A percentile compares a stretch with the other conserved stretches of the same genome.
These are phyloP conservation scores for Cymbopogon flexuosus DNA, from an alignment of 202 grass and related monocot species.

Conservation along the genomic window DNA sequence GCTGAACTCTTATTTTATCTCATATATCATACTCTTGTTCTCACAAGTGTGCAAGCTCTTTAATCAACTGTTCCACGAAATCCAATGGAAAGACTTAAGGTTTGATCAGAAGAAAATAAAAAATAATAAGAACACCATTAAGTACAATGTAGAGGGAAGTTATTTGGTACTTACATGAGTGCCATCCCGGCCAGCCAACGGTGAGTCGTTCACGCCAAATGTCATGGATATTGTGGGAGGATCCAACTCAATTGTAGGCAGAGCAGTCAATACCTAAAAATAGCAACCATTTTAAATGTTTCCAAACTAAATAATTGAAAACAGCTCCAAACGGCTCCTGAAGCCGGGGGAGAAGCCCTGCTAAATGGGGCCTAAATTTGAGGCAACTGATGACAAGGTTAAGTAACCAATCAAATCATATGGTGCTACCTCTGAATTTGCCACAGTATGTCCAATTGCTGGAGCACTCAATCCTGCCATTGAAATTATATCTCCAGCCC, in stretches of 20 bases:
- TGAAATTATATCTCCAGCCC: conserved; percentile 94
- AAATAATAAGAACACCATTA: conserved; percentile 18
- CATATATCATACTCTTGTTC: neutral
- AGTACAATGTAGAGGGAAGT: neutral
- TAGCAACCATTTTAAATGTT: conserved; percentile 27
- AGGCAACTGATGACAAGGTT: too few species aligned
- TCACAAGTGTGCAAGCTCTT: neutral
- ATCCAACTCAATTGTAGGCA: conserved; percentile 88
- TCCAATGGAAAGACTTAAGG: neutral
- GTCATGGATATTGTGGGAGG: conserved; percentile 99
- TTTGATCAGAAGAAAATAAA: conserved; percentile 7
- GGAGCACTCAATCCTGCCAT: conserved; percentile 89
- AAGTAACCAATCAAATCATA: conserved; percentile 25
- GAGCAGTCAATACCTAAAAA: conserved; percentile 72
- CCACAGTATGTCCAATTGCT: conserved; percentile 93
- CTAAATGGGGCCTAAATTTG: too few species aligned
- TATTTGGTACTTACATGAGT: conserved; percentile 68
- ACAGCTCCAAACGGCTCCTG: too few species aligned
- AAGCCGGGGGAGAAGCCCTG: too few species aligned
- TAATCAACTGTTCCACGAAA: neutral
- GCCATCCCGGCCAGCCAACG: conserved; percentile 80
- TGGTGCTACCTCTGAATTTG: conserved; percentile 70
- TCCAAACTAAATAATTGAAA: neutral
- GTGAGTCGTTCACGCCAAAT: conserved; percentile 97
- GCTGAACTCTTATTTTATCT: neutral